A percentile compares a stretch with the other conserved stretches of the same genome.
These are phyloP conservation scores for Chlamydomonas applanata DNA, from an alignment of 139 green algal genomes.

Conservation along the genomic window DNA sequence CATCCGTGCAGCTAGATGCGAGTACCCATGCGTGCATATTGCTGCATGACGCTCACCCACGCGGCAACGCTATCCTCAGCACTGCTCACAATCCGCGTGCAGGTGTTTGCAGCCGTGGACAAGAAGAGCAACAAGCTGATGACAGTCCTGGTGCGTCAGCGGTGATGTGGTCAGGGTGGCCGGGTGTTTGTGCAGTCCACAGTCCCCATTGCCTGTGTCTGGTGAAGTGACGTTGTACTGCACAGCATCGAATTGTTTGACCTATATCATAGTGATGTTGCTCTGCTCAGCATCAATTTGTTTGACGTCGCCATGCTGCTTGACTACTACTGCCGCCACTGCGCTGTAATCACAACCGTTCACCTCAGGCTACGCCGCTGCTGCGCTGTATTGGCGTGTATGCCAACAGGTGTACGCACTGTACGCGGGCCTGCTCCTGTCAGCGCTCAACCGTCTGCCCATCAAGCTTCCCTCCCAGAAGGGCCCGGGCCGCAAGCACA, in stretches of 20 bases:
- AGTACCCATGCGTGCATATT: not conserved
- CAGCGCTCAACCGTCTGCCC: slow-evolving; percentile 64
- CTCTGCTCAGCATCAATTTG: too few species aligned
- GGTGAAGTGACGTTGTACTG: too few species aligned
- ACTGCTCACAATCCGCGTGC: slow-evolving; percentile 28
- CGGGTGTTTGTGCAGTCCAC: too few species aligned
- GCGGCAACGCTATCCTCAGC: too few species aligned
- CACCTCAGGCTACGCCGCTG: too few species aligned
- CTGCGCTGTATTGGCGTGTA: not conserved
- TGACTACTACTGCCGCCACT: too few species aligned
- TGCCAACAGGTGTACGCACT: slow-evolving; percentile 62
- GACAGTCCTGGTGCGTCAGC: slow-evolving; percentile 59
- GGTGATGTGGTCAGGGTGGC: not conserved
- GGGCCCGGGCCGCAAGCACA: slow-evolving; percentile 33
- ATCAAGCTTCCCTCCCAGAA: slow-evolving; percentile 53
- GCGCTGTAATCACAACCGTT: too few species aligned
- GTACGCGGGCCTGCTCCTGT: slow-evolving; percentile 58
- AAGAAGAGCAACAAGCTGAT: slow-evolving; percentile 48
- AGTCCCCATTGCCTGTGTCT: too few species aligned
- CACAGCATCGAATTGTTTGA: too few species aligned
- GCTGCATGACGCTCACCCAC: not conserved
- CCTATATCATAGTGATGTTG: too few species aligned
- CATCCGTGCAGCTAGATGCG: too few species aligned
- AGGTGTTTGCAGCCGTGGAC: slow-evolving; percentile 70
- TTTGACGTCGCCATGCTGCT: too few species aligned